Percentiles rank a stretch among this genome's conserved stretches.
phyloP scores from a whole-genome alignment of 345 rosid species.

The Brassica cretica region DNA sequence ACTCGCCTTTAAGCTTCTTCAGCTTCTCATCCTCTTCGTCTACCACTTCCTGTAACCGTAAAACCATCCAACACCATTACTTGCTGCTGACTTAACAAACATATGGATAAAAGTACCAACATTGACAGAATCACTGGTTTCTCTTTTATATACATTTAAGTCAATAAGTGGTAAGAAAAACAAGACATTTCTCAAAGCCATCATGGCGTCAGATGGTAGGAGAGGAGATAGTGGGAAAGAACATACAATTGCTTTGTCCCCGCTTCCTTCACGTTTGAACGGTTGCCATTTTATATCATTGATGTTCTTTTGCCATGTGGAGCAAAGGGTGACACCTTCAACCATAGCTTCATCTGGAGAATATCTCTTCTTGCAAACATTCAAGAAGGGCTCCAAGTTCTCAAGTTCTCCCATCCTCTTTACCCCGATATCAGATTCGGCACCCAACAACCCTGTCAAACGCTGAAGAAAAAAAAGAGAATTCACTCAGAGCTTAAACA shows the following conservation, averaged over 20 bases:
- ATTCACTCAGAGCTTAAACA: not conserved
- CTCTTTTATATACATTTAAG: not conserved
- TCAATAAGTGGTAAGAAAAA: not conserved
- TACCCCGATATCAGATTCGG: constrained; percentile 49
- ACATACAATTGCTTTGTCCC: constrained; percentile 31
- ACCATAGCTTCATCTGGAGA: constrained; percentile 50
- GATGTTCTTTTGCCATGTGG: constrained; percentile 70
- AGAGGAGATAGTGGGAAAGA: constrained; percentile 19
- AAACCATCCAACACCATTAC: constrained; percentile 1
- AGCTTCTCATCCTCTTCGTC: constrained; percentile 72
- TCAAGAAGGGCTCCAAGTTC: constrained; percentile 47
- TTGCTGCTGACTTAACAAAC: constrained; percentile 17
- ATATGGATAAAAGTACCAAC: constrained; percentile 11
- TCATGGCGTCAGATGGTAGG: not conserved
- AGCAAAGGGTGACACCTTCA: constrained; percentile 58
- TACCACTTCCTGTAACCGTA: constrained; percentile 53
- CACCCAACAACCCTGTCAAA: constrained; percentile 43
- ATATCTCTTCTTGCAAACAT: constrained; percentile 55
- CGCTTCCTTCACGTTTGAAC: constrained; percentile 49
- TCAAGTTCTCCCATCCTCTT: constrained; percentile 92
- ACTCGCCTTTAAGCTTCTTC: constrained; percentile 56
- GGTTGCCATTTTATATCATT: constrained; percentile 67
- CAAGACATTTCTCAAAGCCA: not conserved
- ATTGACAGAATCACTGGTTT: constrained; percentile 11
- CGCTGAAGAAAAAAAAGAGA: constrained; percentile 47